Evolutionary conservation across 2,329 filamentous ascomycete species (phyloP).

Genomic region (Xylariaceae sp.): DNA sequence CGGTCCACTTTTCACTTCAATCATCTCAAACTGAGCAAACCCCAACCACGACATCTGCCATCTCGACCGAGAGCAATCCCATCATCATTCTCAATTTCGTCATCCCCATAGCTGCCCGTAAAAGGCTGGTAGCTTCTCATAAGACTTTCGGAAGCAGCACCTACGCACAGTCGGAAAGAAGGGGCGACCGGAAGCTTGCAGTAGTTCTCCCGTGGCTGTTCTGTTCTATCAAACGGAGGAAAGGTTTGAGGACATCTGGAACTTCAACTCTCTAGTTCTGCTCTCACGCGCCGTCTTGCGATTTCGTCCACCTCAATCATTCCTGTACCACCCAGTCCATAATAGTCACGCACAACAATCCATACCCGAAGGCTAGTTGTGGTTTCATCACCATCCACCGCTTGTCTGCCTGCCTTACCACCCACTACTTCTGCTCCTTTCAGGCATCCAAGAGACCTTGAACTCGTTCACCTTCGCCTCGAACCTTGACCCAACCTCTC

Average conservation of each 20-base stretch:
- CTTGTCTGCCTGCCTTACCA: background rate
- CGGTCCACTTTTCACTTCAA: slow-evolving; percentile 12
- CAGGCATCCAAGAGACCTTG: no score
- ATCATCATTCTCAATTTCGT: slow-evolving; percentile 4
- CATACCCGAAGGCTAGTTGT: background rate
- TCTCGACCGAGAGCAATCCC: slow-evolving; percentile 2
- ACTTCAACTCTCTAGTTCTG: slow-evolving; percentile 30
- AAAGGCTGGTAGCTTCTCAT: slow-evolving; percentile 2
- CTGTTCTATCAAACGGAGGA: slow-evolving; percentile 28
- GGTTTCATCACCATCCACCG: slow-evolving; percentile 23
- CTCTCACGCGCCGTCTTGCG: slow-evolving; percentile 20
- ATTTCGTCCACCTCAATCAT: slow-evolving; percentile 18
- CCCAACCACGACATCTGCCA: slow-evolving; percentile 3
- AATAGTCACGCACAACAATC: slow-evolving; percentile 23
- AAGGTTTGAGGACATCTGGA: slow-evolving; percentile 34
- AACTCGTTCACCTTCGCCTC: slow-evolving; percentile 5
- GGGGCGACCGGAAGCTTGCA: slow-evolving; percentile 22
- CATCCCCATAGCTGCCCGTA: slow-evolving; percentile 2
- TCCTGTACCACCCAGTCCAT: slow-evolving; percentile 26
- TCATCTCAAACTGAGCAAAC: slow-evolving; percentile 11
- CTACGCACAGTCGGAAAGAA: slow-evolving; percentile 10
- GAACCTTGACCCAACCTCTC: slow-evolving; percentile 11
- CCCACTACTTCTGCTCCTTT: no score
- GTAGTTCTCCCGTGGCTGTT: slow-evolving; percentile 20
- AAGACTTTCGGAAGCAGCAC: slow-evolving; percentile 5